Conservation (phyloP, 1,284 basidiomycete species). For the Apiotrichum domesticum region DNA sequence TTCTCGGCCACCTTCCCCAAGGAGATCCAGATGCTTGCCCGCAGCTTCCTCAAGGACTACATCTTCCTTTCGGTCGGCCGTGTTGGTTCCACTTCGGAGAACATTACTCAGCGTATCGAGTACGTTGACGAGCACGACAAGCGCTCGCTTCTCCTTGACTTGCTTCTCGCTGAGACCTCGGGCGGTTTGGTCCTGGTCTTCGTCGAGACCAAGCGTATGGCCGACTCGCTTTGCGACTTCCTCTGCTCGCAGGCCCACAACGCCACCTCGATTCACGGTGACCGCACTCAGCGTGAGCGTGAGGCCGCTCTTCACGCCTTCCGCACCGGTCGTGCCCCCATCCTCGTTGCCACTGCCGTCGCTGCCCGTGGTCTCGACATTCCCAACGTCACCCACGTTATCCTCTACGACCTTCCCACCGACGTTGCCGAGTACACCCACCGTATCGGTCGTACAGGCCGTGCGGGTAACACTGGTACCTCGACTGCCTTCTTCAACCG, state of each 20-base stretch:
- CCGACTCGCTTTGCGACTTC: slow-evolving; percentile 96
- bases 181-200: slow-evolving; percentile 89
- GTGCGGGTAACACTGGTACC: slow-evolving; percentile 96
- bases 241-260: slow-evolving; percentile 75
- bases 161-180: slow-evolving; percentile 71
- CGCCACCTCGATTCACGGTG: slow-evolving; percentile 96
- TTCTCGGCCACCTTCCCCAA: slow-evolving; percentile 99
- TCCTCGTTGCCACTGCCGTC: slow-evolving; percentile 96
- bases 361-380: slow-evolving; percentile 99
- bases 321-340: slow-evolving; percentile 87
- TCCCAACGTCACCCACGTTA: slow-evolving; percentile 97
- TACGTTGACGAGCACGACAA: slow-evolving; percentile 98
- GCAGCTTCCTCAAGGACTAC: slow-evolving; percentile 90
- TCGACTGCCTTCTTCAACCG: slow-evolving; percentile 94
- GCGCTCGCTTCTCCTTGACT: slow-evolving; percentile 90
- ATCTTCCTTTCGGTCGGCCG: slow-evolving; percentile 98
- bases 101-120: slow-evolving; percentile 98
- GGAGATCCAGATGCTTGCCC: slow-evolving; percentile 95
- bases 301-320: slow-evolving; percentile 94
- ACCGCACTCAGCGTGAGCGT: slow-evolving; percentile 95
- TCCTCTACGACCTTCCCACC: slow-evolving; percentile 91
- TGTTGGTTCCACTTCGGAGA: slow-evolving; percentile 97
- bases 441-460: slow-evolving; percentile 97
- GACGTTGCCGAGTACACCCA: slow-evolving; percentile 99
- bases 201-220: slow-evolving; percentile 99